Conservation (phyloP, 2,329 filamentous ascomycete genomes). For the Fusarium napiforme region DNA sequence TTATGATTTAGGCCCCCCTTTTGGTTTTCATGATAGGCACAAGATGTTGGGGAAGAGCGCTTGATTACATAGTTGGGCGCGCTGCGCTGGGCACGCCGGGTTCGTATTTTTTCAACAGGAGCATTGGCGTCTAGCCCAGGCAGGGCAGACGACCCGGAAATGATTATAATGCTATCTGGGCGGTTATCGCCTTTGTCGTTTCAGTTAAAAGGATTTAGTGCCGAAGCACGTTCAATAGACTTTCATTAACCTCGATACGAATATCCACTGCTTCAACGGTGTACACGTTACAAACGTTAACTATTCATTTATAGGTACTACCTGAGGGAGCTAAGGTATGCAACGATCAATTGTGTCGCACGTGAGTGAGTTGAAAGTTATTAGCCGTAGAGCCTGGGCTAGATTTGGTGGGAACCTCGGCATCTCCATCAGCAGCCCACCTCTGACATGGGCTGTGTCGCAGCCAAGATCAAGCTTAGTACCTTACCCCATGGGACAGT, state of each 20-base stretch:
- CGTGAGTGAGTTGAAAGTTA: slow-evolving; percentile 11
- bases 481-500: not conserved
- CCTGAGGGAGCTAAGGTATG: no score
- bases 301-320: not conserved
- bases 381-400: slow-evolving; percentile 19
- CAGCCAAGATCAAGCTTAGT: slow-evolving; percentile 9
- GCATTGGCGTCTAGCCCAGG: slow-evolving; percentile 43
- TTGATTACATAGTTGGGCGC: slow-evolving; percentile 36
- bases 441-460: slow-evolving; percentile 18
- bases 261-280: not conserved
- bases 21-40: slow-evolving; percentile 39
- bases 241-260: slow-evolving; percentile 26
- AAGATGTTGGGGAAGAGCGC: slow-evolving; percentile 29
- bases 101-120: slow-evolving; percentile 43
- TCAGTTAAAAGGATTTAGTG: slow-evolving; percentile 32
- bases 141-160: slow-evolving; percentile 41
- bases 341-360: slow-evolving; percentile 1
- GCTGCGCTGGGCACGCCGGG: slow-evolving; percentile 38
- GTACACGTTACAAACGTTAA: not conserved
- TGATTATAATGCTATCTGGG: slow-evolving; percentile 46
- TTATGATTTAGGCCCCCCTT: slow-evolving; percentile 9
- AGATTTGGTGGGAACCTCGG: slow-evolving; percentile 37
- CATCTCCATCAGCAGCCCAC: slow-evolving; percentile 33
- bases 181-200: slow-evolving; percentile 40
- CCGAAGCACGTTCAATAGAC: slow-evolving; percentile 39